Evolutionary conservation across 805 yeast genomes (phyloP), one percentile per base, ranked within the genome.

Genomic region (Candida khao-thaluensis): DNA sequence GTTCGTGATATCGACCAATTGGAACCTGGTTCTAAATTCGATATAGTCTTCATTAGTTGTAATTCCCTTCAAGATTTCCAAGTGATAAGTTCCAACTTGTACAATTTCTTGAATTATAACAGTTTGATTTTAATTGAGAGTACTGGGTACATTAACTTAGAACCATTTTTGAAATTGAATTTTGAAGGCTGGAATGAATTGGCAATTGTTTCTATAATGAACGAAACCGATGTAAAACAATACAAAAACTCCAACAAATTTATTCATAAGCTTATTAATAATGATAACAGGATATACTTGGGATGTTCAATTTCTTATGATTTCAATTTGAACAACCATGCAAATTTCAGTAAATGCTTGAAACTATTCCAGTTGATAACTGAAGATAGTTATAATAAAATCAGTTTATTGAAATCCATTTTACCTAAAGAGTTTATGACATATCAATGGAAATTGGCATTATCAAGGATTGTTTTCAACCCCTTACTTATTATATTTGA

Each of bases 381-480:
- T 41, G 63, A 62, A 37, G 65, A 59, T 38, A 57, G 64, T 32
- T 31, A 49, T 17, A 64, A 68, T 26, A 59, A 62, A 41, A 62
- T 72, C 32, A 71, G 71, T 33, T 72, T 75, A 35, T 66, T 77
- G 47, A 75, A 75, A 51, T 65, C 78, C 40, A 61, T 69, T 41
- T 66, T 72, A 48, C 67, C 79, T 32, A 62, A 72, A 40, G 87
- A 79, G 46, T 83, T 78, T 51, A 65, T 77, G 59, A 76, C 81
- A 9, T 82, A 82, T 51, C 93, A 88, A 60, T 89, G 96, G 96
- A 81, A 82, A 56, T 71, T 85, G 41, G 90, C 95, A 1, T 71
- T 88, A 39, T 87, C 95, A 7, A 74, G 78, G 40, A 77, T 88
- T 29, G 82, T 89, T 16, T 78, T 89, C 54, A 85, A 83, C 57